Percentiles rank a stretch among this genome's conserved stretches.
Evolutionary conservation across 352 stramenopile genomes (phyloP).

Genomic region (Pythium biforme): DNA sequence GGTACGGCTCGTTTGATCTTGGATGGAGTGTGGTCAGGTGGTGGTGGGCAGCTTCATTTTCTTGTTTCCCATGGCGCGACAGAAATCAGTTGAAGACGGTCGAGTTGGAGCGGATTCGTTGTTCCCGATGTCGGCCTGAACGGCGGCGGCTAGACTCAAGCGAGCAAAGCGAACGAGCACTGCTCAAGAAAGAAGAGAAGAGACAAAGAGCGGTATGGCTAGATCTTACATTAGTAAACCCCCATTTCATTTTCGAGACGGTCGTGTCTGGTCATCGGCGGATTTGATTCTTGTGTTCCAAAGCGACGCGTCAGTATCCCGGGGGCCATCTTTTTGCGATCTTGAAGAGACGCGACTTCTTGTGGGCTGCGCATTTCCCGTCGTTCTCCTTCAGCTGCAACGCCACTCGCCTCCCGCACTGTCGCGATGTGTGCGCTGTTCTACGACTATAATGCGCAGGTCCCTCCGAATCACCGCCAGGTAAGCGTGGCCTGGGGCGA

Average conservation of each 20-base stretch:
- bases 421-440: slow-evolving; percentile 66
- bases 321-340: background rate
- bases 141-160: no score
- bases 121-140: no score
- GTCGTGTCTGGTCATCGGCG: no score
- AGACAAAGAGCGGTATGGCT: no score
- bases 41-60: background rate
- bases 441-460: slow-evolving; percentile 80
- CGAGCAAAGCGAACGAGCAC: no score
- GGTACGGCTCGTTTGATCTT: slow-evolving; percentile 1
- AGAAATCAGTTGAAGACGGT: slow-evolving; percentile 1
- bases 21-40: background rate
- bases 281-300: no score
- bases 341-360: slow-evolving; percentile 12
- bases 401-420: no score
- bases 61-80: background rate
- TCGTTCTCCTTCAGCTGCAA: background rate
- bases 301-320: background rate
- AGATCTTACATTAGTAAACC: no score
- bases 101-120: background rate
- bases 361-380: background rate
- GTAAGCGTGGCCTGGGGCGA: slow-evolving; percentile 83
- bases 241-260: no score
- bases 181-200: no score
- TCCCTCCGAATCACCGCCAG: slow-evolving; percentile 63